phyloP scores from a whole-genome alignment of 2,329 filamentous ascomycete species.

The Talaromyces amestolkiae region DNA sequence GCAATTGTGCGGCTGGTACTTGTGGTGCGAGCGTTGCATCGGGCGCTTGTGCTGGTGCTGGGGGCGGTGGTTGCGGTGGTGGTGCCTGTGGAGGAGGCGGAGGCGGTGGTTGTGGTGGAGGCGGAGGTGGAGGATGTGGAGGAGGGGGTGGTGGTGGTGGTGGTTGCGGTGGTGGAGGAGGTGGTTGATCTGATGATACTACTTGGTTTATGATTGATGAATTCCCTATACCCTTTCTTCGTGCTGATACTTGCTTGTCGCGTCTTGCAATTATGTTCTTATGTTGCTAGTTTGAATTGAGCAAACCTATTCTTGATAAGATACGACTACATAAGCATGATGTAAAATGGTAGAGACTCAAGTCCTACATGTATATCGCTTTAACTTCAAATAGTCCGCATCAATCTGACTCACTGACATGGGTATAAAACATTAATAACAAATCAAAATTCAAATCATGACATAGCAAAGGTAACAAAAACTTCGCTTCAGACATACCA shows the following conservation, averaged over 20 bases:
- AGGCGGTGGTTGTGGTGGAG: conserved; percentile 38
- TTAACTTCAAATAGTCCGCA: background rate
- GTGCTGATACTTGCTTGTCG: background rate
- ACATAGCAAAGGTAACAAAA: background rate
- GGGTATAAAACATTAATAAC: background rate
- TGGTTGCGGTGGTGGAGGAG: conserved; percentile 19
- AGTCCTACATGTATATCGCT: background rate
- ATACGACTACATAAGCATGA: background rate
- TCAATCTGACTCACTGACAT: background rate
- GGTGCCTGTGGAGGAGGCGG: conserved; percentile 44
- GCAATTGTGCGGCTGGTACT: conserved; percentile 50
- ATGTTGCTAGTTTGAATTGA: background rate
- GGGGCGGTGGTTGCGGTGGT: conserved; percentile 27
- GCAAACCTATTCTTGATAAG: background rate
- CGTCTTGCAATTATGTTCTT: background rate
- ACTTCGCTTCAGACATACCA: background rate
- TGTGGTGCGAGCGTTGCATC: conserved; percentile 46
- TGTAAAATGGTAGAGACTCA: too few species aligned
- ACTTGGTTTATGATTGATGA: background rate
- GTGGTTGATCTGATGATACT: conserved; percentile 20
- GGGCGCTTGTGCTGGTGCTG: conserved; percentile 35
- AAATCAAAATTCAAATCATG: background rate
- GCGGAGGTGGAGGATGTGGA: conserved; percentile 25
- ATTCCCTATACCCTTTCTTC: background rate
- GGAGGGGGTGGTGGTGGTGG: conserved; percentile 26